Evolutionary conservation across 768 basidiomycete species (phyloP).

Genomic region (Phylloporus sp.): DNA sequence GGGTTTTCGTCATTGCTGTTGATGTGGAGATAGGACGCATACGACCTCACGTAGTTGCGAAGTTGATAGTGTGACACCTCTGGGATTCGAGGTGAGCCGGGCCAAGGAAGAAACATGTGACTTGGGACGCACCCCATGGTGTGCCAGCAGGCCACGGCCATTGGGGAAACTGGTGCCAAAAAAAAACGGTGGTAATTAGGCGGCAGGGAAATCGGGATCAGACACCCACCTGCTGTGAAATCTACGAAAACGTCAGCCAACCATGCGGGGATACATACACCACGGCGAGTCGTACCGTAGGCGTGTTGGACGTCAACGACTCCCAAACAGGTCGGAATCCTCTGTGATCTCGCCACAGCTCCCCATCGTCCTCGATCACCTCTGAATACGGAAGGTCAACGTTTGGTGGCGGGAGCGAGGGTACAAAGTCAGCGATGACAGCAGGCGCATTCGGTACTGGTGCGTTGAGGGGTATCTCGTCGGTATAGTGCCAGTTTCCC

Average conservation of each 20-base stretch:
- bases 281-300: not conserved
- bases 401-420: not conserved
- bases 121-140: conserved; percentile 8
- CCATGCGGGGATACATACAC: too few relatives aligned
- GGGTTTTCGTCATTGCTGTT: conserved; percentile 34
- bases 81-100: not conserved
- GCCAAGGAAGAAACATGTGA: too few relatives aligned
- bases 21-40: conserved; percentile 2
- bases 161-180: not conserved
- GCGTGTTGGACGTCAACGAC: not conserved
- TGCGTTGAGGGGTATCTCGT: not conserved
- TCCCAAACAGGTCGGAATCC: not conserved
- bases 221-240: not conserved
- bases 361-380: not conserved
- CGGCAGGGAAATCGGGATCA: not conserved
- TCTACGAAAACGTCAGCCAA: too few relatives aligned
- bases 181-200: not conserved
- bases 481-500: not conserved
- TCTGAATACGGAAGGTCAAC: not conserved
- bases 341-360: not conserved
- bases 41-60: conserved; percentile 26
- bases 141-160: conserved; percentile 14
- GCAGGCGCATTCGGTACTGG: not conserved
- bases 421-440: not conserved
- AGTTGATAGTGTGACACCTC: conserved; percentile 33